phyloP scores from a whole-genome alignment of 2,329 filamentous ascomycete genomes.

The Tympanopsis confertula region DNA sequence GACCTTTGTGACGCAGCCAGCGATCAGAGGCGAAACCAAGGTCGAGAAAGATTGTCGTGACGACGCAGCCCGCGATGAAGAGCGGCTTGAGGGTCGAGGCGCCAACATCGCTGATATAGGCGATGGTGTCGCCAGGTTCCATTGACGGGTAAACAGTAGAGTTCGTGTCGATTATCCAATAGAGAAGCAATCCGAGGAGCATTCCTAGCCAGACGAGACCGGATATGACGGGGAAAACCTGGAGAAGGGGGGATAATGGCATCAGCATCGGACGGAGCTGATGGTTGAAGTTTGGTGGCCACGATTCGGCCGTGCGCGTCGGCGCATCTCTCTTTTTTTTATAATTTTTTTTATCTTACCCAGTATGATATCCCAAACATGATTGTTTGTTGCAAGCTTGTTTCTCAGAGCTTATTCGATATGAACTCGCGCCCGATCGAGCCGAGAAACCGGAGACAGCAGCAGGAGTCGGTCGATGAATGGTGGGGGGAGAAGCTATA shows the following conservation, averaged over 20 bases:
- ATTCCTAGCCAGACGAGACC: slow-evolving; percentile 54
- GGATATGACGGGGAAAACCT: slow-evolving; percentile 60
- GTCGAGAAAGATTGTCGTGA: slow-evolving; percentile 72
- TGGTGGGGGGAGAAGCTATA: too few species aligned
- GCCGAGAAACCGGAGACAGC: too few species aligned
- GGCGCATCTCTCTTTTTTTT: too few species aligned
- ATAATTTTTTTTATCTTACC: too few species aligned
- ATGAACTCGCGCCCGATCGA: too few species aligned
- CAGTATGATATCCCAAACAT: too few species aligned
- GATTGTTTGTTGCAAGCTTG: too few species aligned
- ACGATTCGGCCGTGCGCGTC: too few species aligned
- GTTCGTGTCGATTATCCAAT: slow-evolving; percentile 50
- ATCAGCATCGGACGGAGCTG: too few species aligned
- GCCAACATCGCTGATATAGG: slow-evolving; percentile 63
- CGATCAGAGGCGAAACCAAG: slow-evolving; percentile 70
- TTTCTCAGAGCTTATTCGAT: too few species aligned
- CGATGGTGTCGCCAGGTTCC: slow-evolving; percentile 42
- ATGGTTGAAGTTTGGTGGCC: too few species aligned
- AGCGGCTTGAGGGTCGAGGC: slow-evolving; percentile 57
- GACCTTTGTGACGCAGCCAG: slow-evolving; percentile 71
- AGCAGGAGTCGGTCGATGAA: too few species aligned
- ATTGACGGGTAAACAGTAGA: slow-evolving; percentile 49
- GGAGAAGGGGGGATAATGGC: neutral
- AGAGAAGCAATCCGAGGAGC: slow-evolving; percentile 58
- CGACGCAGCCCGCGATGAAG: slow-evolving; percentile 60